These are phyloP conservation scores for Bretschneidera sinensis DNA, from an alignment of 345 rosid genomes.

Conservation along the genomic window DNA sequence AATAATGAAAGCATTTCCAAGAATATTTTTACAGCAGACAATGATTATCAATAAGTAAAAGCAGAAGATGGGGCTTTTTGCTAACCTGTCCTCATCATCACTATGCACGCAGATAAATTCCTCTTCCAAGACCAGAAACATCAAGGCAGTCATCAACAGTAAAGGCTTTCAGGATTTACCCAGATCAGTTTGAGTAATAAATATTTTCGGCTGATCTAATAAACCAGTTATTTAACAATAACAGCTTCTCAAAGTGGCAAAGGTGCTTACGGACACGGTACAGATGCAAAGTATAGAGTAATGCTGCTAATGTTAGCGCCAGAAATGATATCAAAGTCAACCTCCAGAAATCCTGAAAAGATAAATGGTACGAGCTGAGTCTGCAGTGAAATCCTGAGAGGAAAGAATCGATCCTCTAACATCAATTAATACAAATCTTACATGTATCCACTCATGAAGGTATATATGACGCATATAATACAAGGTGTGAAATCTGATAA, in stretches of 20 bases:
- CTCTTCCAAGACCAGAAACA: too few species aligned
- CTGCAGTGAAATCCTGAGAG: neutral
- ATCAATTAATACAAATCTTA: neutral
- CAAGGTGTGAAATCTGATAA: neutral
- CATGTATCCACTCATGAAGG: neutral
- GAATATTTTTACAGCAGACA: too few species aligned
- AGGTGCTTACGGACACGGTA: conserved; percentile 59
- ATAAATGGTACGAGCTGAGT: neutral
- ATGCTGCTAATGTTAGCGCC: conserved; percentile 47
- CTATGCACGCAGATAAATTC: too few species aligned
- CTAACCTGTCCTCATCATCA: too few species aligned
- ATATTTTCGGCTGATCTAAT: neutral
- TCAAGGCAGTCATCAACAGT: too few species aligned
- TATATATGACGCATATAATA: neutral
- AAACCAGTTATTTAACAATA: neutral
- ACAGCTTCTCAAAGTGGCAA: conserved; percentile 56
- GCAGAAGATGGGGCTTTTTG: too few species aligned
- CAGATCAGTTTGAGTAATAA: neutral
- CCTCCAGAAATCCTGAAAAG: conserved; percentile 76
- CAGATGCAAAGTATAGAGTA: conserved; percentile 49
- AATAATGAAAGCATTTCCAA: too few species aligned
- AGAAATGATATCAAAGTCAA: conserved; percentile 50
- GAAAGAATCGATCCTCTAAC: neutral
- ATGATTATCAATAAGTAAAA: too few species aligned
- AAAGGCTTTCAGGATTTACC: neutral